Conservation (phyloP, 306 rosid species). For the Quercus glauca region DNA sequence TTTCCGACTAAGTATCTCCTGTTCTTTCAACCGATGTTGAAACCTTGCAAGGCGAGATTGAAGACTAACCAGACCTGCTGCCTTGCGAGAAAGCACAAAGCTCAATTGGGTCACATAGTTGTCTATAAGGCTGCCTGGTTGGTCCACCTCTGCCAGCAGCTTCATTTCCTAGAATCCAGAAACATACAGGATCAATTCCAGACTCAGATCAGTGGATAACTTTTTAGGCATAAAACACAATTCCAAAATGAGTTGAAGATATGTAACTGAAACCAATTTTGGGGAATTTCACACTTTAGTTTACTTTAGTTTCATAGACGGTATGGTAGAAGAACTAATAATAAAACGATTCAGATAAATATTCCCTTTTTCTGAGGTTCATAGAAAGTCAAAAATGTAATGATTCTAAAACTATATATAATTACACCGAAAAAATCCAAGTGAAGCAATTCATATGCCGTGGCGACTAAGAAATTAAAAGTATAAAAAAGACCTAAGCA, state of each 20-base stretch:
- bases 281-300: background rate
- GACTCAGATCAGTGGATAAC: background rate
- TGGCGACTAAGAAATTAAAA: background rate
- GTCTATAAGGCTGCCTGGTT: conserved; percentile 90
- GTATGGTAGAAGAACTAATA: background rate
- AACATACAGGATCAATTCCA: conserved; percentile 4
- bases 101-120: conserved; percentile 83
- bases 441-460: background rate
- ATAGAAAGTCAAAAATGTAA: background rate
- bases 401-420: background rate
- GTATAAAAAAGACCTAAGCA: background rate
- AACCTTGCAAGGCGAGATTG: conserved; percentile 95
- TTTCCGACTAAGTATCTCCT: conserved; percentile 85
- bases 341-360: background rate
- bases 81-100: conserved; percentile 91
- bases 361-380: background rate
- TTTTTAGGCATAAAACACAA: background rate
- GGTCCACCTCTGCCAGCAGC: conserved; percentile 92
- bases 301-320: background rate
- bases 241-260: background rate
- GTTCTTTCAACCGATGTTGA: conserved; percentile 93
- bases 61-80: conserved; percentile 84
- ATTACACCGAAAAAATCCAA: background rate
- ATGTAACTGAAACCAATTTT: background rate
- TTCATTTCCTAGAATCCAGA: conserved; percentile 80